Percentiles rank a stretch among this genome's conserved stretches.
Evolutionary conservation across 768 basidiomycete species (phyloP).

Genomic region (Termitomyces heimii): DNA sequence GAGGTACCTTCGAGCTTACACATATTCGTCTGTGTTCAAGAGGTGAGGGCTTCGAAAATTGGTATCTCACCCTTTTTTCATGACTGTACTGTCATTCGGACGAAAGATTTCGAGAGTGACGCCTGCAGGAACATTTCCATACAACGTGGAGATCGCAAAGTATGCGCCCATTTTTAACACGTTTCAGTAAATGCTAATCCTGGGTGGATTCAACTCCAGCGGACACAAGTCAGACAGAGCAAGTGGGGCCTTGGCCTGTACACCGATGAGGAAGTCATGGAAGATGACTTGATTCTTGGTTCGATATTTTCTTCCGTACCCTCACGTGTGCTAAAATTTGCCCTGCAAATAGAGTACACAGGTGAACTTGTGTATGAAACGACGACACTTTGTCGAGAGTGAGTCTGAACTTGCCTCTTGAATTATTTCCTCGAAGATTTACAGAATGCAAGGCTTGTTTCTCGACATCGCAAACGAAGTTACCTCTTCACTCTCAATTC

Average conservation of each 20-base stretch:
- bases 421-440: not conserved
- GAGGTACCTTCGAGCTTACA: not conserved
- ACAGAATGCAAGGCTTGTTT: constrained; percentile 28
- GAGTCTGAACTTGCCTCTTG: constrained; percentile 12
- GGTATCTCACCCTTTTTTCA: not conserved
- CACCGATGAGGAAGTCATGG: constrained; percentile 33
- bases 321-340: not conserved
- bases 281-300: constrained; percentile 48
- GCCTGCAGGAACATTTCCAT: constrained; percentile 45
- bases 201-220: constrained; percentile 14
- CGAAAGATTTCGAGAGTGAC: constrained; percentile 21
- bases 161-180: constrained; percentile 12
- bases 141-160: constrained; percentile 40
- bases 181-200: not conserved
- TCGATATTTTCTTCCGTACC: not conserved
- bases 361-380: constrained; percentile 54
- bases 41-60: constrained; percentile 8
- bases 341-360: constrained; percentile 45
- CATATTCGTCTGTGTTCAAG: constrained; percentile 6
- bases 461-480: constrained; percentile 44
- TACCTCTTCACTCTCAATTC: constrained; percentile 58
- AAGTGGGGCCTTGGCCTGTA: constrained; percentile 53
- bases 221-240: constrained; percentile 35
- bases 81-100: not conserved
- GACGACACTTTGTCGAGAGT: constrained; percentile 49